A percentile compares a stretch with the other conserved stretches of the same genome.
These are phyloP conservation scores for Botrytis porri DNA, from an alignment of 2,329 filamentous ascomycete species.

Conservation along the genomic window DNA sequence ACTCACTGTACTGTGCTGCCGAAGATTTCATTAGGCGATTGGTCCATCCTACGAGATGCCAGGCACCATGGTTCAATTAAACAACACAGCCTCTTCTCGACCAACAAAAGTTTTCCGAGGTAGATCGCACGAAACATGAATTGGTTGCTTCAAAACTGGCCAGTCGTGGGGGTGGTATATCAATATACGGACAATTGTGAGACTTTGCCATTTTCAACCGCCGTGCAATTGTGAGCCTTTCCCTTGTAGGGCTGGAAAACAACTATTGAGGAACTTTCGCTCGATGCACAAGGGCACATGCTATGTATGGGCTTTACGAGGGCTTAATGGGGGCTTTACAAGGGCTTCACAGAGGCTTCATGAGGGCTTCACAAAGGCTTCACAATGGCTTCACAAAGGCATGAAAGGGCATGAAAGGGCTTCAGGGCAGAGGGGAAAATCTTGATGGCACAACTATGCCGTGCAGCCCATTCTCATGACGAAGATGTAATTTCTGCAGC, in stretches of 20 bases:
- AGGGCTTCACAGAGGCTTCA: not conserved
- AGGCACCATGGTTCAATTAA: not conserved
- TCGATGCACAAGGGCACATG: not conserved
- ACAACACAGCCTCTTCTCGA: not conserved
- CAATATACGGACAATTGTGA: not conserved
- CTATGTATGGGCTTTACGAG: not conserved
- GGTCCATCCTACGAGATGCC: conserved; percentile 1
- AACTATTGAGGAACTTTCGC: not conserved
- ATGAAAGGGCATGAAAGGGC: not conserved
- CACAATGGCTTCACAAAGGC: not conserved
- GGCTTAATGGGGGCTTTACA: not conserved
- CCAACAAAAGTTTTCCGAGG: not conserved
- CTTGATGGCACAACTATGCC: not conserved
- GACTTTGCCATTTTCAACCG: not conserved
- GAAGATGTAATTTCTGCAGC: not conserved
- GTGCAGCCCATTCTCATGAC: not conserved
- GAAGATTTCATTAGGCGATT: not conserved
- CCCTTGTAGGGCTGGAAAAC: not conserved
- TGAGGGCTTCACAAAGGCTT: too few relatives aligned
- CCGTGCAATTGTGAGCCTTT: not conserved
- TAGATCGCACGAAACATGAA: not conserved
- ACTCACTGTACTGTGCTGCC: not conserved
- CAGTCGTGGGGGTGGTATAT: not conserved
- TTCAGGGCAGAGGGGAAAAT: not conserved
- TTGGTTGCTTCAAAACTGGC: not conserved